A percentile compares a stretch with the other conserved stretches of the same genome.
Conservation (phyloP, 768 basidiomycete genomes). For the Kwoniella bestiolae region DNA sequence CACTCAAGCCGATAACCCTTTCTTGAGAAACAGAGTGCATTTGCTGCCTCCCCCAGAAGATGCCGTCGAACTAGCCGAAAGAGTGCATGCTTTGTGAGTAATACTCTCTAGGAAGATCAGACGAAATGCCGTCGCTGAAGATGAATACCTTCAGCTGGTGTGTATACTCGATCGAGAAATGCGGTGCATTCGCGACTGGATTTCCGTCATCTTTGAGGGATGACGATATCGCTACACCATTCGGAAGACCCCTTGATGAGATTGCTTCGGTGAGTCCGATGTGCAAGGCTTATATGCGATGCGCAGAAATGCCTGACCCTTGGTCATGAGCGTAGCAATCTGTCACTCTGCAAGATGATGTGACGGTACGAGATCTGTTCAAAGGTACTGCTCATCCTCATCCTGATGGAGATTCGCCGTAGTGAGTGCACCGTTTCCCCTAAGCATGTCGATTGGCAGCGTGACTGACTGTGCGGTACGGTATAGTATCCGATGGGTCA, state of each 20-base stretch:
- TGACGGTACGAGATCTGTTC: constrained; percentile 42
- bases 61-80: constrained; percentile 46
- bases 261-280: constrained; percentile 38
- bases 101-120: background rate
- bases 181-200: constrained; percentile 39
- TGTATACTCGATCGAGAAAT: constrained; percentile 38
- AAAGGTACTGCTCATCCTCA: constrained; percentile 15
- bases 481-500: constrained; percentile 37
- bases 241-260: constrained; percentile 38
- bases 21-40: constrained; percentile 35
- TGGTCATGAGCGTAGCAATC: constrained; percentile 19
- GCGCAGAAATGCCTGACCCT: background rate
- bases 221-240: constrained; percentile 52
- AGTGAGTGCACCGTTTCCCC: constrained; percentile 27
- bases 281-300: background rate
- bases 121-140: too few species aligned
- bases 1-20: constrained; percentile 27
- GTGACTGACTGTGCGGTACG: too few species aligned
- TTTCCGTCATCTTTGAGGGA: constrained; percentile 38
- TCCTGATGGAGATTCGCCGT: constrained; percentile 33
- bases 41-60: constrained; percentile 49
- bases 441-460: background rate
- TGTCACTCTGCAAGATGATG: constrained; percentile 40
- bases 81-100: constrained; percentile 48
- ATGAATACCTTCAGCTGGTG: too few species aligned